Base-by-base conservation (phyloP, 2,329 filamentous ascomycete species). In the Botrytis paeoniae region DNA sequence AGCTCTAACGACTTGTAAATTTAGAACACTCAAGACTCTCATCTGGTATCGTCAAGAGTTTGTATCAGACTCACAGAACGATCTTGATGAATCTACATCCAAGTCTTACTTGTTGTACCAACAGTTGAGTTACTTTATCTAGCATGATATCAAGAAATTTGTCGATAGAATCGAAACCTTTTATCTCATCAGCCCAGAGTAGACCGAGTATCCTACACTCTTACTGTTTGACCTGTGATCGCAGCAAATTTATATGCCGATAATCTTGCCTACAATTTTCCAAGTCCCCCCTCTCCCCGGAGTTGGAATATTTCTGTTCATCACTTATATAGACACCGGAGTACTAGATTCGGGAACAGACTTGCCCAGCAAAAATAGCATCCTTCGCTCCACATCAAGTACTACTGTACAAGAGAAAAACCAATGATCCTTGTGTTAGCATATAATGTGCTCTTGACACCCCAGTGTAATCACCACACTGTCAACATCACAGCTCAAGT, bases 151-250 rank as follows among this genome's bases (percentile, higher is more conserved):
- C 7, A 12, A 7, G 12, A n/a, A 0, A 9, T 51, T 7, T n/a
- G 25, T 14, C 14, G 14, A 51, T n/a, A 0, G 25, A 1, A n/a
- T 14, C 10, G 5, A 51, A 3, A 0, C 25, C 5, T n/a, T 12
- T 6, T 6, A 25, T 51, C 48, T n/a, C 48, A n/a, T n/a, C 25
- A 6, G 48, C 25, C 12, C 25, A n/a, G 7, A 25, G 12, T 51
- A n/a, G 14, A 51, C 12, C 25, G 25, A 14, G 10, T n/a, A 51
- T 25, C 10, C 10, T n/a, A 10, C 12, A 14, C 25, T n/a, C 48
- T n/a, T 51, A 14, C 48, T 48, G 6, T 20, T n/a, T 3, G 9
- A 51, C n/a, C 25, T 12, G 4, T 51, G 25, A n/a, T n/a, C 10
- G 5, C 12, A 5, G 1, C 45, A 25, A 20, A 20, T 48, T 48